These are phyloP conservation scores for Cicer cuneatum DNA, from an alignment of 306 rosid species.

Conservation along the genomic window DNA sequence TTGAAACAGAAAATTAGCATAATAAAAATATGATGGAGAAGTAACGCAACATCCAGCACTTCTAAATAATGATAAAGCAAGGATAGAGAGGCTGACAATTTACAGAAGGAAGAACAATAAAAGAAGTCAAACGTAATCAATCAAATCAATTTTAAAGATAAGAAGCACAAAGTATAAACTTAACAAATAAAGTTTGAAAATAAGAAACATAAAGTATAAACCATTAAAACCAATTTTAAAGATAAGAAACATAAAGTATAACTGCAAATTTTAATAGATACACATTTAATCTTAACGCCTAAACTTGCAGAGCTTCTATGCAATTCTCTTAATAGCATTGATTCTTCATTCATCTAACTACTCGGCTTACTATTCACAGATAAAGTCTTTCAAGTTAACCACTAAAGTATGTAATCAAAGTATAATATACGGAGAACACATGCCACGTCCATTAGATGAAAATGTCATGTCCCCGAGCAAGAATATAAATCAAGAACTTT, in stretches of 20 bases:
- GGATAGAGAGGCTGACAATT: slow-evolving; percentile 26
- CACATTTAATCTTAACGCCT: slow-evolving; percentile 4
- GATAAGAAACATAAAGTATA: background rate
- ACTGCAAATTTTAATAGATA: background rate
- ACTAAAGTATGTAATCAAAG: slow-evolving; percentile 23
- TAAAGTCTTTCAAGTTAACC: slow-evolving; percentile 4
- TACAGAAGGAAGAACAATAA: slow-evolving; percentile 24
- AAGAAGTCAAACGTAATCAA: slow-evolving; percentile 6
- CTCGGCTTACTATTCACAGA: slow-evolving; percentile 2
- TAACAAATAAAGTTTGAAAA: slow-evolving; percentile 7
- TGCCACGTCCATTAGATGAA: background rate
- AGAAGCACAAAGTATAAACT: background rate
- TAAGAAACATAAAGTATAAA: background rate
- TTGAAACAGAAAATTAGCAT: slow-evolving; percentile 39
- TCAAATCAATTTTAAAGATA: slow-evolving; percentile 31
- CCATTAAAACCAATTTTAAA: background rate
- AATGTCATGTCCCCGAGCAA: background rate
- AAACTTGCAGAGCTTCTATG: background rate
- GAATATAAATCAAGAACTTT: background rate
- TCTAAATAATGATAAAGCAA: slow-evolving; percentile 22
- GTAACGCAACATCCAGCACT: slow-evolving; percentile 29
- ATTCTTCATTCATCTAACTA: slow-evolving; percentile 19
- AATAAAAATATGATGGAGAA: slow-evolving; percentile 22
- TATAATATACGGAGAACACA: slow-evolving; percentile 7
- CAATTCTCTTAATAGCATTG: background rate